Base-by-base conservation (phyloP, 495 filamentous ascomycete species). In the Recurvomyces mirabilis region DNA sequence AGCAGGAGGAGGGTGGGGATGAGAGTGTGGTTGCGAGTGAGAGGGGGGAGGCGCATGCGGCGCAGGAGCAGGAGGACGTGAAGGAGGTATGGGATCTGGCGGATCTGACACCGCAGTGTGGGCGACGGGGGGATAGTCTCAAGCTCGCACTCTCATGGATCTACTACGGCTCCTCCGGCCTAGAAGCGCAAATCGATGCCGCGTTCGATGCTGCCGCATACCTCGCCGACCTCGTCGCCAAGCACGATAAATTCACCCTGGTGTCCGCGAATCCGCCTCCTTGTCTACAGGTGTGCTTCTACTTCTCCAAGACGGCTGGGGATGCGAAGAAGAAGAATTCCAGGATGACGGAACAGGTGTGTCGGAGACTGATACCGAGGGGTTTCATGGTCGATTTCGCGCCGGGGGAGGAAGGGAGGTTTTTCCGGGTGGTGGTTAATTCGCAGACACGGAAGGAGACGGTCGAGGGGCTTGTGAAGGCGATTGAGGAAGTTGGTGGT, bases 331-430 rank as follows among this genome's bases (percentile, higher is more conserved):
- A 72, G 41, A 88, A 86, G 49, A 56, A 52, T 60, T 81, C 79
- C 47, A 65, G 62, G 53, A 64, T 75, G n/a, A 94, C 88, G 17
- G 71, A 73, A 61, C 58, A 60, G 42, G 77, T 93, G 45, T 82
- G 76, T 11, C 64, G 65, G 52, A 66, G 63, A 42, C 67, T 95
- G 48, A 69, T 94, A 17, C 49, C 45, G 17, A 73, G 73, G 61
- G 91, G 89, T 2, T 95, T 87, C 61, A 94, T 95, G 88, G 71
- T 94, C 21, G 89, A 96, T 67, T 95, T 84, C 66, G 84, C 88
- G 42, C 85, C 85, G 0, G 82, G 80, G 18, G 70, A 76, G 49
- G 73, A 69, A 55, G 89, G 89, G 5, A 79, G 74, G 59, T 88
- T 95, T 56, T 87, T 96, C 63, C 69, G 89, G 36, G 87, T 84